Conservation (phyloP, 1,284 basidiomycete species). For the Ustilago tritici region DNA sequence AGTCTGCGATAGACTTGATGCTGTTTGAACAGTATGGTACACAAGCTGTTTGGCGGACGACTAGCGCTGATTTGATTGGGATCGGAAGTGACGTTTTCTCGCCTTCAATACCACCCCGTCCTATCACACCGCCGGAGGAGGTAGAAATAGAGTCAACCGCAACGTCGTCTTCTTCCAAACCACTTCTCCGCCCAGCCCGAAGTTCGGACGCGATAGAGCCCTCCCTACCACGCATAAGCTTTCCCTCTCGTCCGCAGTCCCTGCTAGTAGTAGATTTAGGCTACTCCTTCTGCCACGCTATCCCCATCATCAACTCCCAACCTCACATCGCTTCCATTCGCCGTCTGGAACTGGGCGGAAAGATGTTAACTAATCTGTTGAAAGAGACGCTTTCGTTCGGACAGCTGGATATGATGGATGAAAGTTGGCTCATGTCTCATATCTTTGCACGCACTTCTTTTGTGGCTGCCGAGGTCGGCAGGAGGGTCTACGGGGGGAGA, state of each 20-base stretch:
- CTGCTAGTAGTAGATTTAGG: conserved; percentile 86
- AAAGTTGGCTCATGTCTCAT: conserved; percentile 89
- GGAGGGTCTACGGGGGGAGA: conserved; percentile 70
- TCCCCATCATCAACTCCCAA: conserved; percentile 83
- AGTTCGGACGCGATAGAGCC: background rate
- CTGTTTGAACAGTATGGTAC: conserved; percentile 97
- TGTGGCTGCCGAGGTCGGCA: conserved; percentile 71
- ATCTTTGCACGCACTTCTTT: conserved; percentile 90
- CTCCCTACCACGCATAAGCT: conserved; percentile 10
- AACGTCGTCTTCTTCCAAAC: background rate
- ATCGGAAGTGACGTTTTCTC: conserved; percentile 20
- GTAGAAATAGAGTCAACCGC: background rate
- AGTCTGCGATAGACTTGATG: conserved; percentile 91
- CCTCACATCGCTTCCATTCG: conserved; percentile 81
- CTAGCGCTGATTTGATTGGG: conserved; percentile 24
- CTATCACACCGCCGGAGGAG: conserved; percentile 7
- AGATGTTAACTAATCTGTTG: conserved; percentile 91
- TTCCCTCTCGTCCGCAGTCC: conserved; percentile 76
- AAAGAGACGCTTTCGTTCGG: conserved; percentile 93
- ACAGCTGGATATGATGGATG: conserved; percentile 98
- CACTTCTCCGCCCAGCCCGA: background rate
- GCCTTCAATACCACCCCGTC: conserved; percentile 8
- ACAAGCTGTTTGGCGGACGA: conserved; percentile 77
- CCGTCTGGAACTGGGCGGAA: conserved; percentile 92
- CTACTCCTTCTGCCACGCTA: conserved; percentile 90